Percentiles rank a stretch among this genome's conserved stretches.
Conservation (phyloP, 139 green algal species). For the Eudorina sp. region DNA sequence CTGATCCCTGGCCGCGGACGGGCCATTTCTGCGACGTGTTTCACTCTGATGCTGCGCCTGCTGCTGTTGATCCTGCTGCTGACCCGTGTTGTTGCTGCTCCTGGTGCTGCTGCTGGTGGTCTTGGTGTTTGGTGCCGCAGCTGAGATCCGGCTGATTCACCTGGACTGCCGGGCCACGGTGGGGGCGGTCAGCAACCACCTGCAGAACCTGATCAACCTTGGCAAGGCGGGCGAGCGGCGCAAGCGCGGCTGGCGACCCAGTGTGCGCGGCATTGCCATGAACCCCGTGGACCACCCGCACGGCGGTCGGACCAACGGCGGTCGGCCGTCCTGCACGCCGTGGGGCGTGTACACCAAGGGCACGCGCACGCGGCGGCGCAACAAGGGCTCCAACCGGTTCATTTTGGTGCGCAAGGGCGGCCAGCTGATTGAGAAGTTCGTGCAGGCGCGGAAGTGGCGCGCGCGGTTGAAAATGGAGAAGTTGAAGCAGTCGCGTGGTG, state of each 20-base stretch:
- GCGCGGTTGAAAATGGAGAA: conserved; percentile 4
- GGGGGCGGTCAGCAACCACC: conserved; percentile 88
- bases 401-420: conserved; percentile 72
- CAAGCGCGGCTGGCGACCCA: conserved; percentile 43
- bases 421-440: conserved; percentile 74
- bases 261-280: conserved; percentile 92
- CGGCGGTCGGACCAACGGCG: conserved; percentile 87
- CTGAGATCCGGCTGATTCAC: conserved; percentile 84
- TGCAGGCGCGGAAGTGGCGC: conserved; percentile 55
- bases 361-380: conserved; percentile 82
- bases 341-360: conserved; percentile 94
- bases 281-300: conserved; percentile 97
- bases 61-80: too few species aligned
- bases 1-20: too few species aligned
- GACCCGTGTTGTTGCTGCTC: too few species aligned
- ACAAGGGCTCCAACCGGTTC: conserved; percentile 73
- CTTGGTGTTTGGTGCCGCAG: too few species aligned
- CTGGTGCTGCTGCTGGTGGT: too few species aligned
- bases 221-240: conserved; percentile 55
- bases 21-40: too few species aligned
- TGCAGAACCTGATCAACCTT: conserved; percentile 87
- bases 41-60: too few species aligned
- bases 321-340: conserved; percentile 82
- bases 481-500: not conserved
- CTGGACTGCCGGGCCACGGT: conserved; percentile 89